Conservation (phyloP, 176 grass and related monocot species). For the Musa troglodytarum region DNA sequence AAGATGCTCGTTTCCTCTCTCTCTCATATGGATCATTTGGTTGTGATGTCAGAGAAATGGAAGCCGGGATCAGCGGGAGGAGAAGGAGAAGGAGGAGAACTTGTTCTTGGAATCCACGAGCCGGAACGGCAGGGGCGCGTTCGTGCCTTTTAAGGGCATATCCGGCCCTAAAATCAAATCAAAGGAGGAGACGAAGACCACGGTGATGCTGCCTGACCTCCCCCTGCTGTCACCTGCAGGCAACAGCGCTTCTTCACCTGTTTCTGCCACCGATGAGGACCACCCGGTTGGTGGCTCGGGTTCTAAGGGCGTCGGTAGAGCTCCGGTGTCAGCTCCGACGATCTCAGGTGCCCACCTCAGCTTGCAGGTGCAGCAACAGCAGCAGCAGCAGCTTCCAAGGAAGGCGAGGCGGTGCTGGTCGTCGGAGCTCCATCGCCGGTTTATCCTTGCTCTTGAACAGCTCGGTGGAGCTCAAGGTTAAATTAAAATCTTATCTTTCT, state of each 20-base stretch:
- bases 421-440: conserved; percentile 70
- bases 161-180: conserved; percentile 16
- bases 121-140: conserved; percentile 2
- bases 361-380: conserved; percentile 38
- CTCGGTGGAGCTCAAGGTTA: conserved; percentile 92
- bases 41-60: conserved; percentile 23
- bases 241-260: conserved; percentile 2
- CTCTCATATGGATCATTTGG: background rate
- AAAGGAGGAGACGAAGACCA: conserved; percentile 23
- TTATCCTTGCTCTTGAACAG: conserved; percentile 53
- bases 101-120: conserved; percentile 26
- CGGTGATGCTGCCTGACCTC: conserved; percentile 12
- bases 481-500: conserved; percentile 14
- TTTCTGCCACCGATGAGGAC: conserved; percentile 16
- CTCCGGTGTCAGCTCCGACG: conserved; percentile 1
- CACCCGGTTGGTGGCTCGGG: background rate
- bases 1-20: background rate
- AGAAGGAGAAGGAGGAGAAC: conserved; percentile 20
- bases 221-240: conserved; percentile 11
- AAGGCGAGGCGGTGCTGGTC: conserved; percentile 96
- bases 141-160: conserved; percentile 28
- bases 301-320: conserved; percentile 11
- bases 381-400: conserved; percentile 37
- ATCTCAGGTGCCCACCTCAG: conserved; percentile 14
- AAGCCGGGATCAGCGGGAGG: background rate